A percentile compares a stretch with the other conserved stretches of the same genome.
Evolutionary conservation across 495 filamentous ascomycete species (phyloP).

Genomic region (Articulospora tetracladia): DNA sequence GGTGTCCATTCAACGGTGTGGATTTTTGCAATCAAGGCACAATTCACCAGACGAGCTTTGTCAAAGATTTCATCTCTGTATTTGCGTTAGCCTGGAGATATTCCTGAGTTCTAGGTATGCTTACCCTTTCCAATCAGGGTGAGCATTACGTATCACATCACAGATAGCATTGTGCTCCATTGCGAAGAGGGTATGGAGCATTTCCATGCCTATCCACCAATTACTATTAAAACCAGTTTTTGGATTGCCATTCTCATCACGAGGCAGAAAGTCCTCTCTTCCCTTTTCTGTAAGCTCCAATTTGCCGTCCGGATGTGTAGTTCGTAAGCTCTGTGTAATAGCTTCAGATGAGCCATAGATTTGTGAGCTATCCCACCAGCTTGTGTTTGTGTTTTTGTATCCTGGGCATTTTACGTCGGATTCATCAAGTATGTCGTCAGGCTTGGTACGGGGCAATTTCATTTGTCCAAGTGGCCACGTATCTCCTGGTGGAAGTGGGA

Average conservation of each 20-base stretch:
- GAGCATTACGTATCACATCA: slow-evolving; percentile 25
- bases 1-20: slow-evolving; percentile 46
- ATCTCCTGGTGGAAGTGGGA: slow-evolving; percentile 30
- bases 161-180: slow-evolving; percentile 41
- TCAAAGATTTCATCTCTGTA: slow-evolving; percentile 37
- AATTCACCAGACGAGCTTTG: slow-evolving; percentile 40
- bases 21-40: slow-evolving; percentile 43
- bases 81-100: background rate
- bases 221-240: slow-evolving; percentile 39
- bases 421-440: slow-evolving; percentile 26
- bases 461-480: slow-evolving; percentile 29
- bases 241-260: slow-evolving; percentile 29
- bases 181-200: slow-evolving; percentile 41
- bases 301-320: slow-evolving; percentile 29
- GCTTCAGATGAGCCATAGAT: slow-evolving; percentile 39
- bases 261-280: slow-evolving; percentile 30
- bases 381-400: slow-evolving; percentile 37
- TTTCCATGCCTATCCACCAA: slow-evolving; percentile 38
- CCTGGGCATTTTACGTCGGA: slow-evolving; percentile 31
- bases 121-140: slow-evolving; percentile 30
- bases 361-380: slow-evolving; percentile 43
- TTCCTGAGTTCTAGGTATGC: background rate
- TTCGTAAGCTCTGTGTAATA: slow-evolving; percentile 29
- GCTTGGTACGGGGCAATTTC: slow-evolving; percentile 28
- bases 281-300: slow-evolving; percentile 25